Evolutionary conservation across 2,329 filamentous ascomycete species (phyloP).

Genomic region (Magnaporthiopsis poae): DNA sequence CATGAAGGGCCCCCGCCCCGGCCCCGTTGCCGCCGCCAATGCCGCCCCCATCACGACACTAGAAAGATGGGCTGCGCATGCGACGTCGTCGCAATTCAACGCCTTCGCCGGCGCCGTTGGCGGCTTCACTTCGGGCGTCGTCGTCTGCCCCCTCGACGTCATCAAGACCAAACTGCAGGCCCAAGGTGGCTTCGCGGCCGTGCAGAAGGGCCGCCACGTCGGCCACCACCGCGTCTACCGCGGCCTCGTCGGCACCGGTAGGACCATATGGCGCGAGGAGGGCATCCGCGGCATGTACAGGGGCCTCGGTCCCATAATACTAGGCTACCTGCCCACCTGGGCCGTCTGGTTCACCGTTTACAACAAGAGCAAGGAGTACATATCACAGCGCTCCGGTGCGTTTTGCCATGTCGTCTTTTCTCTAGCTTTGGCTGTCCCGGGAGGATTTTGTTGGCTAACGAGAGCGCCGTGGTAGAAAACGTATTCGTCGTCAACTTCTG

Average conservation of each 20-base stretch:
- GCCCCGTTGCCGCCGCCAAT: no score
- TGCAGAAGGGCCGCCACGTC: conserved; percentile 38
- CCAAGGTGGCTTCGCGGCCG: conserved; percentile 67
- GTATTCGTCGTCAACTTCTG: conserved; percentile 71
- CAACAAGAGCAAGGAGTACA: conserved; percentile 71
- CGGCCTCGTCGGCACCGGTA: conserved; percentile 77
- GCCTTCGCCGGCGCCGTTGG: conserved; percentile 79
- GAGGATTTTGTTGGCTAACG: not conserved
- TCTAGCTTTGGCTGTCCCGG: not conserved
- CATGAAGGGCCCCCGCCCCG: conserved; percentile 19
- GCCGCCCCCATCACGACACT: conserved; percentile 29
- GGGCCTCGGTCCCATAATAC: conserved; percentile 83
- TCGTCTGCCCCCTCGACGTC: conserved; percentile 94
- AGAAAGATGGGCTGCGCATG: conserved; percentile 46
- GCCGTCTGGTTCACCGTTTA: conserved; percentile 97
- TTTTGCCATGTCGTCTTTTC: conserved; percentile 5
- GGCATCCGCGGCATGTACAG: conserved; percentile 85
- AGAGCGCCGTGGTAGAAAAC: conserved; percentile 45
- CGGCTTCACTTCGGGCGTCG: conserved; percentile 83
- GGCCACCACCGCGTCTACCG: conserved; percentile 60
- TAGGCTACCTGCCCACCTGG: conserved; percentile 96
- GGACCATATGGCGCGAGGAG: conserved; percentile 77
- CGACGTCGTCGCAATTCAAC: conserved; percentile 60
- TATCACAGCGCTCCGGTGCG: conserved; percentile 57
- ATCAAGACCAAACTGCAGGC: conserved; percentile 98